These are phyloP conservation scores for Tulasnella sp. DNA, from an alignment of 768 basidiomycete genomes.

Conservation along the genomic window DNA sequence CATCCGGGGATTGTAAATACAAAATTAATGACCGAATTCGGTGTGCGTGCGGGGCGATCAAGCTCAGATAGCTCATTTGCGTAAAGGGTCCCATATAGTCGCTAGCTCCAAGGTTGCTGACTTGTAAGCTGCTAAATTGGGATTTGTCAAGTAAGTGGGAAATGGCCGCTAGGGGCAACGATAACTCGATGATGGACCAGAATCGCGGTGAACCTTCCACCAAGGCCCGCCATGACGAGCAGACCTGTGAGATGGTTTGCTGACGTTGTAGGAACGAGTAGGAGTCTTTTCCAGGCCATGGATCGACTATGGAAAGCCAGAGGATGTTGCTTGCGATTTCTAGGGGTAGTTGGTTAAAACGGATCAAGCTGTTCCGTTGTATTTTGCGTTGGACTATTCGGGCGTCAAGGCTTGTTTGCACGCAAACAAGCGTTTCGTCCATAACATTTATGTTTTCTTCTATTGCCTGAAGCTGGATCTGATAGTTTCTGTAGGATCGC, in stretches of 20 bases:
- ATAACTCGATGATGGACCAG: neutral
- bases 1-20: no score
- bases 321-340: neutral
- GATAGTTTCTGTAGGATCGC: no score
- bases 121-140: neutral
- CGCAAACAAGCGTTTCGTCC: neutral
- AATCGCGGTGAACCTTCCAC: neutral
- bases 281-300: neutral
- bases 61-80: no score
- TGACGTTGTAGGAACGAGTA: neutral
- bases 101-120: neutral
- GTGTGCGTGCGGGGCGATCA: no score
- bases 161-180: neutral
- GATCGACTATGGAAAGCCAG: neutral
- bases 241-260: neutral
- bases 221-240: neutral
- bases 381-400: neutral
- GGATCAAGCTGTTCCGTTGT: neutral
- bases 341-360: neutral
- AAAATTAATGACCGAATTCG: no score
- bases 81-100: no score
- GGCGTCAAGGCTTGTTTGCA: neutral
- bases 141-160: neutral
- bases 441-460: neutral
- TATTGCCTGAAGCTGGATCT: neutral